Evolutionary conservation across 2,329 filamentous ascomycete species (phyloP).

Genomic region (Aspergillus hiratsukae): DNA sequence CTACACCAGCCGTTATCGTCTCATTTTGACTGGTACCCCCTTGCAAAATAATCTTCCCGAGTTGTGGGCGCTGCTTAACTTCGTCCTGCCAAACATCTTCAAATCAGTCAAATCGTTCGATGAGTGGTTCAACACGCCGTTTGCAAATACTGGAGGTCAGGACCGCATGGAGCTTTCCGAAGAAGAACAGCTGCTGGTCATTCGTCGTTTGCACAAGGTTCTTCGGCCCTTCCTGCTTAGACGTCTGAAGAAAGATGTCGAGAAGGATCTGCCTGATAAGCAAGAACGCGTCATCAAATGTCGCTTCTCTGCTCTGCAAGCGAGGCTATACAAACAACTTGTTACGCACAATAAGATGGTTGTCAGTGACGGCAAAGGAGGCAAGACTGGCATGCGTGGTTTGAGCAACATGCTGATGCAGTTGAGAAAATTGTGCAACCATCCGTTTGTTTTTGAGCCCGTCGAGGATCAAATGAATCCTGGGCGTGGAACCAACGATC

Average conservation of each 20-base stretch:
- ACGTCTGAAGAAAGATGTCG: slow-evolving; percentile 98
- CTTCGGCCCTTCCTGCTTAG: slow-evolving; percentile 93
- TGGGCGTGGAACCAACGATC: slow-evolving; percentile 77
- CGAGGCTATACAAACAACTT: slow-evolving; percentile 95
- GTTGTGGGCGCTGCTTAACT: slow-evolving; percentile 97
- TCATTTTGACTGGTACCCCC: slow-evolving; percentile 95
- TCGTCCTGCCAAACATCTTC: slow-evolving; percentile 96
- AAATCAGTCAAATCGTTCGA: slow-evolving; percentile 98
- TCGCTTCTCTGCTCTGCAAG: slow-evolving; percentile 91
- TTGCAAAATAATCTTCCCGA: slow-evolving; percentile 96
- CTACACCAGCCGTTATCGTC: slow-evolving; percentile 88
- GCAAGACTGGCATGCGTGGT: slow-evolving; percentile 88
- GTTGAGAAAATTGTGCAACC: slow-evolving; percentile 95
- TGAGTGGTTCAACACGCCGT: slow-evolving; percentile 99
- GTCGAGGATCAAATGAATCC: slow-evolving; percentile 99
- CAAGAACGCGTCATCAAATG: slow-evolving; percentile 99
- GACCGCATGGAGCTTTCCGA: slow-evolving; percentile 98
- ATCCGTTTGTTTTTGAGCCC: slow-evolving; percentile 97
- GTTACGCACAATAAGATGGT: slow-evolving; percentile 91
- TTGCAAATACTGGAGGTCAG: slow-evolving; percentile 95
- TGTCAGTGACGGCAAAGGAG: slow-evolving; percentile 91
- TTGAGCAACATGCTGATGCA: slow-evolving; percentile 99
- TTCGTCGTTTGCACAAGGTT: slow-evolving; percentile 97
- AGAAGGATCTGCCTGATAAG: slow-evolving; percentile 98
- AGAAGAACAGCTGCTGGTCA: slow-evolving; percentile 99